A percentile compares a stretch with the other conserved stretches of the same genome.
Conservation (phyloP, 768 basidiomycete species). For the Mycena floridula region DNA sequence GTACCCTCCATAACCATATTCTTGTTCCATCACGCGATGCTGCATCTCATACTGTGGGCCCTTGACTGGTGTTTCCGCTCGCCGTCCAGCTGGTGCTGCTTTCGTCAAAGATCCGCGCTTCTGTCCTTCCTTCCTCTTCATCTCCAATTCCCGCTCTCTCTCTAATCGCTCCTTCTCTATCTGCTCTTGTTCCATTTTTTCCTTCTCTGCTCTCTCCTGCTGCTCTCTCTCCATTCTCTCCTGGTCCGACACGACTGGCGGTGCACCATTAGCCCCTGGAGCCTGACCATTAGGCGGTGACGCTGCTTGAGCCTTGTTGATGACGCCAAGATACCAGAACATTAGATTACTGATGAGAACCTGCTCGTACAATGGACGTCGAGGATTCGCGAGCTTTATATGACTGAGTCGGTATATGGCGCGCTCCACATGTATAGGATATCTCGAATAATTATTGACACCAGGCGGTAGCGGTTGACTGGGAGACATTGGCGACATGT, state of each 20-base stretch:
- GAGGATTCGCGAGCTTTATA: slow-evolving; percentile 97
- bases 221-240: slow-evolving; percentile 35
- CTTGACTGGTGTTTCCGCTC: slow-evolving; percentile 82
- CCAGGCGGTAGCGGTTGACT: slow-evolving; percentile 15
- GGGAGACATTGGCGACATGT: slow-evolving; percentile 58
- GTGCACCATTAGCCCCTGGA: slow-evolving; percentile 29
- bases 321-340: slow-evolving; percentile 99
- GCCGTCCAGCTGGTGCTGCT: slow-evolving; percentile 42
- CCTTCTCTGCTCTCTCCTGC: slow-evolving; percentile 36
- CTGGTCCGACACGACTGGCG: slow-evolving; percentile 31
- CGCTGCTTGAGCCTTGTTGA: slow-evolving; percentile 77
- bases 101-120: slow-evolving; percentile 66
- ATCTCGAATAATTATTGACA: slow-evolving; percentile 59
- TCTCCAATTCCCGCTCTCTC: slow-evolving; percentile 41
- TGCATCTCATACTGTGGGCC: slow-evolving; percentile 94
- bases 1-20: slow-evolving; percentile 42
- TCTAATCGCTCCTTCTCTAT: slow-evolving; percentile 37
- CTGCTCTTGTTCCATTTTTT: slow-evolving; percentile 35
- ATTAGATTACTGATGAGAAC: slow-evolving; percentile 89
- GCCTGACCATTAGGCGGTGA: slow-evolving; percentile 25
- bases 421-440: slow-evolving; percentile 97
- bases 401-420: slow-evolving; percentile 97
- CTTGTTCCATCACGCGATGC: slow-evolving; percentile 87
- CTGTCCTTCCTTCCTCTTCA: slow-evolving; percentile 51
- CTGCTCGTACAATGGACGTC: slow-evolving; percentile 95